phyloP scores from a whole-genome alignment of 192 early-diverging fungal genomes.

The Glomus cerebriforme region DNA sequence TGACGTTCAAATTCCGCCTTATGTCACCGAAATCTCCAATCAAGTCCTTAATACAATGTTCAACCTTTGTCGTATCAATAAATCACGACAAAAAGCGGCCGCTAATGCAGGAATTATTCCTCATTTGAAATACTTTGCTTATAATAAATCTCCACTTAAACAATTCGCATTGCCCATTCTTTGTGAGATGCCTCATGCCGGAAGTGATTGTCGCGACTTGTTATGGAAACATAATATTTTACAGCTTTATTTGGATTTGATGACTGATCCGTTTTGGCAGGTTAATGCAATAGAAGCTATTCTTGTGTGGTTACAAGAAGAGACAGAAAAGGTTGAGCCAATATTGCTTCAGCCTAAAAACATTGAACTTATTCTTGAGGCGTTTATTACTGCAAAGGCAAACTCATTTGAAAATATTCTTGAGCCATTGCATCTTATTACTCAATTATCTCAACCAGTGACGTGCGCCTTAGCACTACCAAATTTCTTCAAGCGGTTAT shows the following conservation, averaged over 20 bases:
- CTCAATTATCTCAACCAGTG: conserved; percentile 42
- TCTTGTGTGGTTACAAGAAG: conserved; percentile 54
- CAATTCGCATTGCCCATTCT: conserved; percentile 65
- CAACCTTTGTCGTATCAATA: conserved; percentile 63
- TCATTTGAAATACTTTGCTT: conserved; percentile 50
- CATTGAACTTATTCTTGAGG: conserved; percentile 43
- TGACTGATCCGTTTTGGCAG: conserved; percentile 60
- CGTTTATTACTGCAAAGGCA: conserved; percentile 50
- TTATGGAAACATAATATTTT: conserved; percentile 53
- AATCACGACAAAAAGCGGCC: conserved; percentile 55
- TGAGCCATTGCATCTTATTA: conserved; percentile 51
- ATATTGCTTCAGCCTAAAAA: conserved; percentile 38
- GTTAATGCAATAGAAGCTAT: conserved; percentile 64
- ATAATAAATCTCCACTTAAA: conserved; percentile 51
- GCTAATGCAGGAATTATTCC: conserved; percentile 60
- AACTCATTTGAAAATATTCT: conserved; percentile 59
- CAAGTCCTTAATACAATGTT: conserved; percentile 60
- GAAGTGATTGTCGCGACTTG: conserved; percentile 45
- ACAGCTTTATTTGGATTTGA: conserved; percentile 48
- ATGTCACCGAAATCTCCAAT: conserved; percentile 48
- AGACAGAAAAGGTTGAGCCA: conserved; percentile 41
- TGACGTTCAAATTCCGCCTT: conserved; percentile 30
- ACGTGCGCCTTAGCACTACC: conserved; percentile 41
- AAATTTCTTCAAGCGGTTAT: conserved; percentile 40
- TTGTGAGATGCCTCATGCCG: conserved; percentile 62